phyloP scores from a whole-genome alignment of 2,329 filamentous ascomycete genomes.

The Herpomyces periplanetae region DNA sequence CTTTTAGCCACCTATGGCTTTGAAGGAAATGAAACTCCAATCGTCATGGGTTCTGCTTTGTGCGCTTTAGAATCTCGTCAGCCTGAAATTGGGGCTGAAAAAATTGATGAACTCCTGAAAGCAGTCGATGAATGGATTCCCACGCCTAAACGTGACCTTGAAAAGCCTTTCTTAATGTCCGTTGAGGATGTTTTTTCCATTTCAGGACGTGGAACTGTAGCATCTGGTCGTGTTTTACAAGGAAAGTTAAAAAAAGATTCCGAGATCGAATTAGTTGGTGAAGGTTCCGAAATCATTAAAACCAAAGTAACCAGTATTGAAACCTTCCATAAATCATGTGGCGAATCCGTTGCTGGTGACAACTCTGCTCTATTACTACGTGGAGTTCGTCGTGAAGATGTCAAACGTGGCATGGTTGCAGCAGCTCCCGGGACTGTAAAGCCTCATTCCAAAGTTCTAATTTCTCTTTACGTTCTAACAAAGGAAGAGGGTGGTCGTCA shows the following conservation, averaged over 20 bases:
- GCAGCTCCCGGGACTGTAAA: constrained; percentile 44
- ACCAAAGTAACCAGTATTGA: constrained; percentile 99
- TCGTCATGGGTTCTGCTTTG: constrained; percentile 81
- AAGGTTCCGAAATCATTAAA: constrained; percentile 43
- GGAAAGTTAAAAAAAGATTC: constrained; percentile 68
- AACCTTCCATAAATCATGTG: constrained; percentile 98
- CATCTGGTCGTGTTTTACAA: constrained; percentile 84
- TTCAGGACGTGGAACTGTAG: constrained; percentile 73
- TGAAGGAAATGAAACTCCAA: constrained; percentile 87
- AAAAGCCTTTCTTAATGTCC: constrained; percentile 98
- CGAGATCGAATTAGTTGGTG: constrained; percentile 79
- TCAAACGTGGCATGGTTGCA: constrained; percentile 77
- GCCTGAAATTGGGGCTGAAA: constrained; percentile 45
- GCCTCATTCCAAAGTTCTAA: constrained; percentile 61
- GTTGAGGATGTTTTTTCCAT: constrained; percentile 41
- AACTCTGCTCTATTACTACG: constrained; percentile 91
- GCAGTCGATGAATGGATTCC: constrained; percentile 89
- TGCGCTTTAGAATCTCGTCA: constrained; percentile 60
- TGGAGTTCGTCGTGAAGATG: constrained; percentile 78
- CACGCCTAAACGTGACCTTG: constrained; percentile 60
- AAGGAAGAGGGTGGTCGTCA: constrained; percentile 95
- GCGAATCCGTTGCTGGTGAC: constrained; percentile 77
- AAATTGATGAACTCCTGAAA: constrained; percentile 63
- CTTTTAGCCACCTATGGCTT: constrained; percentile 71
- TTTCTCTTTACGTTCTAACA: constrained; percentile 78